Evolutionary conservation across 192 early-diverging fungal species (phyloP).

Genomic region (Backusella circina): DNA sequence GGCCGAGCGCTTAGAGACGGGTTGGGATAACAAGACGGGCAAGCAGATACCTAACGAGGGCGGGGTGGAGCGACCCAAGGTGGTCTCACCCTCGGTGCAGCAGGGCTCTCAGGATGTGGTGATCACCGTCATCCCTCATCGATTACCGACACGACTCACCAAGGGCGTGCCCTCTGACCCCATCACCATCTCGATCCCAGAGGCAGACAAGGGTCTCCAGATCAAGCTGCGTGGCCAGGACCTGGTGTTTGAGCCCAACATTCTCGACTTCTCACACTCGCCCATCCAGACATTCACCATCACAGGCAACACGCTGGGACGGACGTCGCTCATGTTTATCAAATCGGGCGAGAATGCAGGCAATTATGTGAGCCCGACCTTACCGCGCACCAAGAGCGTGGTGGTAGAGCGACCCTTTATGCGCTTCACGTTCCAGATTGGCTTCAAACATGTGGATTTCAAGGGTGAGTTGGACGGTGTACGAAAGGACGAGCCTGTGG

Average conservation of each 20-base stretch:
- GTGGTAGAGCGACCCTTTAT: conserved; percentile 63
- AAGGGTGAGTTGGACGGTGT: neutral
- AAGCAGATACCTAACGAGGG: neutral
- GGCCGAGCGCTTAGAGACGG: conserved; percentile 46
- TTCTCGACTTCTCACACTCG: conserved; percentile 52
- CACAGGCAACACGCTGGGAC: conserved; percentile 52
- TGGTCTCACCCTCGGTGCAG: neutral
- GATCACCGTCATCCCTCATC: conserved; percentile 37
- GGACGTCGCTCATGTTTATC: conserved; percentile 56
- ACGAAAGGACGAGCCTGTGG: neutral
- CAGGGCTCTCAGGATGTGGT: conserved; percentile 15
- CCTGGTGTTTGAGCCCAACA: conserved; percentile 46
- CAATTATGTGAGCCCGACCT: conserved; percentile 38
- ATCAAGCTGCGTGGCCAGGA: conserved; percentile 61
- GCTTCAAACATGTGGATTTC: conserved; percentile 31
- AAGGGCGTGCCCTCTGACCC: conserved; percentile 48
- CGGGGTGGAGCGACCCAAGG: conserved; percentile 1
- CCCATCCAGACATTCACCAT: conserved; percentile 52
- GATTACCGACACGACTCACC: conserved; percentile 54
- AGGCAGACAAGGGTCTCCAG: conserved; percentile 49
- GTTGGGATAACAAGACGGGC: conserved; percentile 31
- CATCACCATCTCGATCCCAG: conserved; percentile 55
- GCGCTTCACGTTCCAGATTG: conserved; percentile 61
- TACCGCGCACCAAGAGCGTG: conserved; percentile 51
- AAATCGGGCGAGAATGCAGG: conserved; percentile 47